phyloP scores from a whole-genome alignment of 192 early-diverging fungal species.

The Coemansia sp. region DNA sequence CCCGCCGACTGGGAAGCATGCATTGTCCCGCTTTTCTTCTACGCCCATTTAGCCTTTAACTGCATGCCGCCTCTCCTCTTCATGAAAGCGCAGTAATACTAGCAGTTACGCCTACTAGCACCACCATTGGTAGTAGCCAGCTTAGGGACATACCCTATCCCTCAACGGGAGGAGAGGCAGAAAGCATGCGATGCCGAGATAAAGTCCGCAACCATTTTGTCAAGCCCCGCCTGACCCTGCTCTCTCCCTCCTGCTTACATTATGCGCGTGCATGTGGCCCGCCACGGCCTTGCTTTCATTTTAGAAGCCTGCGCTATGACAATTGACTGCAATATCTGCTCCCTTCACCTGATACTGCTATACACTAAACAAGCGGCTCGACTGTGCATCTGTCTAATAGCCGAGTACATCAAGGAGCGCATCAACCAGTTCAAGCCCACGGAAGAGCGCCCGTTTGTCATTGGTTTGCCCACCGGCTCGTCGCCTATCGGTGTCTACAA shows the following conservation, averaged over 20 bases:
- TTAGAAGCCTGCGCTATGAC: background rate
- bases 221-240: background rate
- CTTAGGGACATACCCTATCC: background rate
- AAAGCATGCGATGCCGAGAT: background rate
- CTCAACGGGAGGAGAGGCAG: background rate
- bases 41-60: background rate
- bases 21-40: background rate
- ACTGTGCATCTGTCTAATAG: slow-evolving; percentile 39
- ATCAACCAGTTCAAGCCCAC: slow-evolving; percentile 76
- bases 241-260: background rate
- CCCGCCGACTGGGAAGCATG: background rate
- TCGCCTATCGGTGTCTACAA: slow-evolving; percentile 81
- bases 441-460: slow-evolving; percentile 73
- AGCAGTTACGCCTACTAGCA: background rate
- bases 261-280: slow-evolving; percentile 3
- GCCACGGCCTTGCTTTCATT: slow-evolving; percentile 1
- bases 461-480: slow-evolving; percentile 85
- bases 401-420: slow-evolving; percentile 77
- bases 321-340: slow-evolving; percentile 3
- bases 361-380: background rate
- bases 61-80: background rate
- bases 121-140: background rate
- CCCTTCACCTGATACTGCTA: background rate
- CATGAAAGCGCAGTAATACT: background rate
- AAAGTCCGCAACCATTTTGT: background rate